Evolutionary conservation across 345 rosid species (phyloP), one percentile per base, ranked within the genome.

Genomic region (Syzygium aqueum): DNA sequence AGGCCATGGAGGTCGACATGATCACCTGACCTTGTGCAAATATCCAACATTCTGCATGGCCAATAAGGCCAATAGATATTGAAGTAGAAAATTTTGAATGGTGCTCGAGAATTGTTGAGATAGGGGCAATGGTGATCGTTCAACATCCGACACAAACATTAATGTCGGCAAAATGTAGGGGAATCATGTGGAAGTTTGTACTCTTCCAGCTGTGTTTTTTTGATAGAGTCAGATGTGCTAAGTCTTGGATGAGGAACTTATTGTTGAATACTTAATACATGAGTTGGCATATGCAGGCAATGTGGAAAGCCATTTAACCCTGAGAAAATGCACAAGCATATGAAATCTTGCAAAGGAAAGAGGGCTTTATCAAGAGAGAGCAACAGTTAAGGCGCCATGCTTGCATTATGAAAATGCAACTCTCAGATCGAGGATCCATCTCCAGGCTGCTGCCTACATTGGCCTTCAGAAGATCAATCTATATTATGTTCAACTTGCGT

Each of bases 261-360:
- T 19, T 30, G 17, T 67, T 43, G 53, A 51, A 53, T 28, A 65
- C 49, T 86, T 11, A 51, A 51, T n/a, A 21, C 5, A 80, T 30
- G 43, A 67, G 43, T 30, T 67, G 78, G 78, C 17, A 84, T 85
- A 85, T 86, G 90, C 91, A 96, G 98, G 93, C 98, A 94, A 89
- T 95, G 98, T 86, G 93, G 95, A 67, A 94, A 94, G 92, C 51
- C 90, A 17, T 96, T 96, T 85, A 94, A 88, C 89, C 98, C 98
- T 4, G 95, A 95, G 91, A 96, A 92, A 89, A 54, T 94, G 93
- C 94, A 94, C 87, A 89, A 92, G 23, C 97, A 96, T 90, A 96
- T 96, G 98, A 93, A 92, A 89, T 85, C 92, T 12, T 96, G 98
- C 88, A 90, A 84, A 88, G 95, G 98, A 89, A 87, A 88, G 90